Base-by-base conservation (phyloP, 176 grass and related monocot species). In the Carex kokanica region DNA sequence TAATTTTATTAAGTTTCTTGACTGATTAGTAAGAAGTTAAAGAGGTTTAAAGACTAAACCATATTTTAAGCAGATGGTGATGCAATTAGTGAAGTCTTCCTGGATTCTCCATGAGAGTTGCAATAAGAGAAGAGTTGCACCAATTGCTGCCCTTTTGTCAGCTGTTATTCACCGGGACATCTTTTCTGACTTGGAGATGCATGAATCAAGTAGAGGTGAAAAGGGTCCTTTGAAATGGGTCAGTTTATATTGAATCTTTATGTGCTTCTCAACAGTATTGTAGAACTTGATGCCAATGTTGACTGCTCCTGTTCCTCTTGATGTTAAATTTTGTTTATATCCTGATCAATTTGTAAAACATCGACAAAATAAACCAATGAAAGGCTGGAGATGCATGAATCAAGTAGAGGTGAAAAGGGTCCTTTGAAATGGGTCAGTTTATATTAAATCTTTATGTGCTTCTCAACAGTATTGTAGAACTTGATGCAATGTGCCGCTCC, bases 191-290 rank as follows among this genome's bases (percentile, higher is more conserved):
- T 70, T 84, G 51, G 88, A 91, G 84, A 94, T 98, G 90, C 95
- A 98, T 79, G 66, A 90, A 77, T 84, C 72, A 49, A 89, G 81
- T 70, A 87, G 87, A 83, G 81, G 86, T 51, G 82, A 92, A 11
- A 83, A 85, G 82, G 92, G 95, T 15, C 95, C 95, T 81, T 86
- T 98, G 66, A 98, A 98, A 89, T 98, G 95, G 95, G 95, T 98
- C 14, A 84, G 92, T 88, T 88, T 38, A 65, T 52, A 75, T 75
- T 31, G 21, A 54, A 75, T 54, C 72, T 45, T 75, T 53, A 52
- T 74, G 43, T 51, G 47, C 20, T 54, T 75, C 45, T 53, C 21
- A 52, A 29, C 25, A 16, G 3, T 74, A 16, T 12, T 54, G 71
- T 54, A 29, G 72, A 47, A 53, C 13, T 3, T 75, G 40, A 13